Evolutionary conservation across 305 asterid genomes (phyloP).

Genomic region (Coffea humblotiana): DNA sequence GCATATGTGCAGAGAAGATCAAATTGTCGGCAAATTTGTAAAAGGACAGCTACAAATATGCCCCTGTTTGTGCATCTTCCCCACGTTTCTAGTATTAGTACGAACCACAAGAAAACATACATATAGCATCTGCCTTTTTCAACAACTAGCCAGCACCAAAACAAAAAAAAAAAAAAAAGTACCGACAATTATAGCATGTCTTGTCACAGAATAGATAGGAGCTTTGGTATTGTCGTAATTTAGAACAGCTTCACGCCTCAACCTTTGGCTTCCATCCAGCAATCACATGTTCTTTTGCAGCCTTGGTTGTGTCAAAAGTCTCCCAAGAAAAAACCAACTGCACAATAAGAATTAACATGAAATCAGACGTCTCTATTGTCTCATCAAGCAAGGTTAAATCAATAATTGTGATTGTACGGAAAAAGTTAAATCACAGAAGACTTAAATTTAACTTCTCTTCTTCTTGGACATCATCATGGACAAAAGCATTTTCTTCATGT

Average conservation of each 20-base stretch:
- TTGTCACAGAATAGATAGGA: not conserved
- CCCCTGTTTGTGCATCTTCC: not conserved
- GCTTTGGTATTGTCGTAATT: not conserved
- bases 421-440: not conserved
- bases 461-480: too few species aligned
- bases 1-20: not conserved
- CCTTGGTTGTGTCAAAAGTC: constrained; percentile 64
- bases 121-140: not conserved
- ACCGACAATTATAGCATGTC: not conserved
- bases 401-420: not conserved
- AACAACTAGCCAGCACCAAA: too few species aligned
- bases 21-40: not conserved
- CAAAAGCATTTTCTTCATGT: too few species aligned
- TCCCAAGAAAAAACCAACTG: constrained; percentile 62
- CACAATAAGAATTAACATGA: not conserved
- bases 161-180: not conserved
- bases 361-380: not conserved
- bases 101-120: not conserved
- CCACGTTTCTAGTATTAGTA: not conserved
- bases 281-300: constrained; percentile 47
- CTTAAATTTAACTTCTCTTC: not conserved
- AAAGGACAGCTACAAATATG: not conserved
- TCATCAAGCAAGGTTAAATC: not conserved
- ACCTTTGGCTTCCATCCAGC: constrained; percentile 85
- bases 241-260: constrained; percentile 34